Evolutionary conservation across 371 early-diverging fungal species (phyloP).

Genomic region (Rhizopus delemar): DNA sequence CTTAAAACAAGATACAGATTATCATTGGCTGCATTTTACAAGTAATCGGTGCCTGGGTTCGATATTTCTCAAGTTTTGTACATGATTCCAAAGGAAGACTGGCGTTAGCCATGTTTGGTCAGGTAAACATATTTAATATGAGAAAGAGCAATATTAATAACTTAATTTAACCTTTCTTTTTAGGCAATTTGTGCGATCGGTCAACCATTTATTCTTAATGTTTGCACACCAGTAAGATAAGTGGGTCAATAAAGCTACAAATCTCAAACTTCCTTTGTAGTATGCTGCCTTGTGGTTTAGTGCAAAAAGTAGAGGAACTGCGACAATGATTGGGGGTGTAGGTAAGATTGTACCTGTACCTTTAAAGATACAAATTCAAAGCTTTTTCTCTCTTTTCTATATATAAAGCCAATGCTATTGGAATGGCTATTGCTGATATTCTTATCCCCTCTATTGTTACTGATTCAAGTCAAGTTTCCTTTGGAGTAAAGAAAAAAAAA

Average conservation of each 20-base stretch:
- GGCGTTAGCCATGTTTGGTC: slow-evolving; percentile 43
- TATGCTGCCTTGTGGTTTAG: slow-evolving; percentile 51
- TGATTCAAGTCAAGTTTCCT: slow-evolving; percentile 17
- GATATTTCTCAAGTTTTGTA: slow-evolving; percentile 42
- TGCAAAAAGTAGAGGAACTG: slow-evolving; percentile 41
- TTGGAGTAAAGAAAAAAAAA: slow-evolving; percentile 28
- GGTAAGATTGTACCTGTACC: slow-evolving; percentile 22
- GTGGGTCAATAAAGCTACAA: not conserved
- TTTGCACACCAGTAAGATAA: slow-evolving; percentile 45
- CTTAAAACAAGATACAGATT: slow-evolving; percentile 22
- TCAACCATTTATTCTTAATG: slow-evolving; percentile 49
- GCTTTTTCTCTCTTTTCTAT: not conserved
- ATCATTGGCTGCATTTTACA: slow-evolving; percentile 40
- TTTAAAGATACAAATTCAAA: slow-evolving; percentile 1
- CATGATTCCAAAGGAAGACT: slow-evolving; percentile 27
- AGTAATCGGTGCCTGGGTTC: slow-evolving; percentile 46
- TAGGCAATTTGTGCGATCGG: slow-evolving; percentile 47
- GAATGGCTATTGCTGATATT: slow-evolving; percentile 49
- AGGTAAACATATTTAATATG: slow-evolving; percentile 25
- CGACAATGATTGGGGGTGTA: slow-evolving; percentile 42
- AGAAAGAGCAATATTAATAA: not conserved
- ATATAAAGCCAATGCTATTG: slow-evolving; percentile 44
- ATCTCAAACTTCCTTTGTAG: slow-evolving; percentile 16
- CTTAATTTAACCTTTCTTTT: not conserved
- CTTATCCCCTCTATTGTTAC: slow-evolving; percentile 41